phyloP scores from a whole-genome alignment of 2,329 filamentous ascomycete genomes.

The Bipolaris oryzae region DNA sequence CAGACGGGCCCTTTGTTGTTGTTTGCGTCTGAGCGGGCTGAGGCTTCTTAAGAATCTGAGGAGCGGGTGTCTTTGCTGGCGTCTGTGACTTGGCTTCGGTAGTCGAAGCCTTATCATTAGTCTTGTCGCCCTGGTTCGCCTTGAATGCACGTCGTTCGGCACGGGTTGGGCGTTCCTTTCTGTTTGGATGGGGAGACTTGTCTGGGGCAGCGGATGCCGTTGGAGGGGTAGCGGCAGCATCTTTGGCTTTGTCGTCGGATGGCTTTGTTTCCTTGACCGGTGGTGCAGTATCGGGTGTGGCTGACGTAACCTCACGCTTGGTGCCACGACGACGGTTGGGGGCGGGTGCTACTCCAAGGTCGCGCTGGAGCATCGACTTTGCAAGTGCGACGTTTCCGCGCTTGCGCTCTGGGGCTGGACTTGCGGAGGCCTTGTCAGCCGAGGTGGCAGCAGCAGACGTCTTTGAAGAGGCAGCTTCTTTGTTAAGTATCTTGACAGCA shows the following conservation, averaged over 20 bases:
- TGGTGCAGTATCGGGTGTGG: conserved; percentile 25
- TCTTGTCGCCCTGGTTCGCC: conserved; percentile 43
- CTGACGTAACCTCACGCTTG: conserved; percentile 43
- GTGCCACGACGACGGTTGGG: conserved; percentile 51
- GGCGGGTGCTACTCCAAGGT: conserved; percentile 60
- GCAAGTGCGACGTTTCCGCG: conserved; percentile 60
- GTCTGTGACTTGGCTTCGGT: conserved; percentile 35
- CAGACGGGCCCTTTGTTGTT: conserved; percentile 40
- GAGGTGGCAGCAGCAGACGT: conserved; percentile 31
- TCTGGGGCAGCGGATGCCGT: conserved; percentile 27
- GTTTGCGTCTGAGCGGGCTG: conserved; percentile 30
- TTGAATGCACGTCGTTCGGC: conserved; percentile 49
- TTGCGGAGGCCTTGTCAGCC: conserved; percentile 48
- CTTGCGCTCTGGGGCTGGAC: conserved; percentile 55
- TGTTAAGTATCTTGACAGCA: conserved; percentile 64
- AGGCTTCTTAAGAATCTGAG: conserved; percentile 51
- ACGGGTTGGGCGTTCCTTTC: conserved; percentile 48
- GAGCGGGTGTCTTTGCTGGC: conserved; percentile 36
- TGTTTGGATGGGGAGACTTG: conserved; percentile 38
- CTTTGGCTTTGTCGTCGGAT: conserved; percentile 39
- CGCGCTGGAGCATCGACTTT: conserved; percentile 66
- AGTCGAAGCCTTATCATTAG: conserved; percentile 31
- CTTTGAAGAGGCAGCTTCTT: conserved; percentile 49
- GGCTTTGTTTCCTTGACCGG: conserved; percentile 36
- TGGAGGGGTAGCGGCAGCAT: conserved; percentile 22